These are phyloP conservation scores for Ganoderma lingzhi DNA, from an alignment of 1,284 basidiomycete genomes.

Conservation along the genomic window DNA sequence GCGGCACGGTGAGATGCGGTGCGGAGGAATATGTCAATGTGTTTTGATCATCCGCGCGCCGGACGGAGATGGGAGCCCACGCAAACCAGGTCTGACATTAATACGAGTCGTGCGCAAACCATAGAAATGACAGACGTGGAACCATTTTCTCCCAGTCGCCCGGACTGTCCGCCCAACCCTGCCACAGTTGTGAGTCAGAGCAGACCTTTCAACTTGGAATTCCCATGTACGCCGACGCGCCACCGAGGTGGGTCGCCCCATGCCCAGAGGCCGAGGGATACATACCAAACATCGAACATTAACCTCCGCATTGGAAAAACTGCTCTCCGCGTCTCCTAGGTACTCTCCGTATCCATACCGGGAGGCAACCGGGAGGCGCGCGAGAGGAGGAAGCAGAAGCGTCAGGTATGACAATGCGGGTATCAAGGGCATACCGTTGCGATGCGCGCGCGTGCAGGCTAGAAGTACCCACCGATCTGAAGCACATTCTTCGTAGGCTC, in stretches of 20 bases:
- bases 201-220: not conserved
- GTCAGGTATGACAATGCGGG: not conserved
- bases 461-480: not conserved
- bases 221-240: not conserved
- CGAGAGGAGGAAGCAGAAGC: not conserved
- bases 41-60: not conserved
- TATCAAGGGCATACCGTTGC: not conserved
- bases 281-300: not conserved
- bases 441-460: constrained; percentile 2
- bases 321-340: not conserved
- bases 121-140: not conserved
- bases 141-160: not conserved
- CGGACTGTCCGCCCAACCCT: not conserved
- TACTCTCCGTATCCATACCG: not conserved
- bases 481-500: not conserved
- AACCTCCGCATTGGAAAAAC: not conserved
- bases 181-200: not conserved
- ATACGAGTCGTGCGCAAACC: not conserved
- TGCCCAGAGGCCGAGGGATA: not conserved
- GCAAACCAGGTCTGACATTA: not conserved
- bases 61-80: not conserved
- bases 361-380: not conserved
- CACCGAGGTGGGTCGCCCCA: constrained; percentile 2
- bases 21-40: not conserved
- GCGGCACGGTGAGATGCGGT: not conserved